Conservation (phyloP, 495 filamentous ascomycete genomes). For the Penicillium argentinense region DNA sequence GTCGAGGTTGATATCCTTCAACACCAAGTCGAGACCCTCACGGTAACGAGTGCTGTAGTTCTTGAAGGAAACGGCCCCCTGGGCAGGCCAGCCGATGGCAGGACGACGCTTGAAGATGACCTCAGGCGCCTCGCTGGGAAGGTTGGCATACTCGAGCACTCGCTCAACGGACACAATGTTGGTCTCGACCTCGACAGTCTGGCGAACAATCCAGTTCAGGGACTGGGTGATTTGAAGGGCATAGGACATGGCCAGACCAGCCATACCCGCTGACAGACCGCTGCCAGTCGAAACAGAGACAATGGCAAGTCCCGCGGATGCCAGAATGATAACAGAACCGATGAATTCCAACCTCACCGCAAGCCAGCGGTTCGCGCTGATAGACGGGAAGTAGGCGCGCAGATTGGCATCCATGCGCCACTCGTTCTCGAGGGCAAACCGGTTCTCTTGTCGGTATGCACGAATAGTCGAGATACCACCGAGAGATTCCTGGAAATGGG, state of each 20-base stretch:
- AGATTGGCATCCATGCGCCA: slow-evolving; percentile 97
- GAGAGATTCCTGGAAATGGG: slow-evolving; percentile 97
- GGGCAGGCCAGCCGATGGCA: slow-evolving; percentile 85
- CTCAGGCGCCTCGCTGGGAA: slow-evolving; percentile 94
- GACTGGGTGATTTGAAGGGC: slow-evolving; percentile 95
- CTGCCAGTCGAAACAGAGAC: slow-evolving; percentile 73
- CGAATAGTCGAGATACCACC: slow-evolving; percentile 96
- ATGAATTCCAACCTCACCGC: slow-evolving; percentile 95
- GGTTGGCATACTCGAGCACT: slow-evolving; percentile 89
- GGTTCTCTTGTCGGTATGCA: slow-evolving; percentile 83
- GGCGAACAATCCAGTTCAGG: slow-evolving; percentile 99
- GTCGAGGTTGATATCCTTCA: slow-evolving; percentile 86
- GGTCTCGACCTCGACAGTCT: slow-evolving; percentile 98
- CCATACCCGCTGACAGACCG: slow-evolving; percentile 69
- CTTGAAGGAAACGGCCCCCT: slow-evolving; percentile 86
- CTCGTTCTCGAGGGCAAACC: slow-evolving; percentile 93
- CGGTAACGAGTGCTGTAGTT: slow-evolving; percentile 95
- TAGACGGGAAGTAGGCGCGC: slow-evolving; percentile 93
- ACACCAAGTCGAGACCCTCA: slow-evolving; percentile 80
- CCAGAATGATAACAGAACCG: slow-evolving; percentile 90
- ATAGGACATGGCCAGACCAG: slow-evolving; percentile 95
- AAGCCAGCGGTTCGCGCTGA: slow-evolving; percentile 95
- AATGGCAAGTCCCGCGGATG: slow-evolving; percentile 79
- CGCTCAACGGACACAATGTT: slow-evolving; percentile 99
- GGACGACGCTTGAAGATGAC: slow-evolving; percentile 86